Base-by-base conservation (phyloP, 495 filamentous ascomycete species). In the Annulohypoxylon stygium region DNA sequence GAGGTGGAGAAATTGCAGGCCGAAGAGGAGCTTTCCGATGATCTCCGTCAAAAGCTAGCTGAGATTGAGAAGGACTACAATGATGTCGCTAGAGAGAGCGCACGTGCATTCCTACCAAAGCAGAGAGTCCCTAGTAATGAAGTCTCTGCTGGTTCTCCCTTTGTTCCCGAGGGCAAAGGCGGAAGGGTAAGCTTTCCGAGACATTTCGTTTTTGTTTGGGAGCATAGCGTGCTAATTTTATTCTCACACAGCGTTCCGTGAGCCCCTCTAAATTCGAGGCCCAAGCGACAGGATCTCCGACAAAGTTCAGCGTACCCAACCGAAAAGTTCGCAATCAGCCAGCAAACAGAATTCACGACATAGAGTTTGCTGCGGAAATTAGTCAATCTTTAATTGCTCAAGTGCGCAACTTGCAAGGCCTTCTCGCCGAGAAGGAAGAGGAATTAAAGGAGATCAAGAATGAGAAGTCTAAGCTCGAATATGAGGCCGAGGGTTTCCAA, bases 361-460 rank as follows among this genome's bases (percentile, higher is more conserved):
- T 98, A 76, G 93, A 97, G 76, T 97, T 99, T 71, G 95, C 94
- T 2, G 93, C 97, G 11, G 95, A 98, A 70, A 97, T 99, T 60
- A 97, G 92, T 74, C 96, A 92, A 14, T 97, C 93, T 1, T 83
- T 99, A 16, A 89, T 99, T 30, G 88, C 90, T 18, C 96, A 98
- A 80, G 92, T 98, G 23, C 91, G 95, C 30, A 92, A 93, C 78
- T 80, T 99, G 65, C 96, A 98, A 79, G 88, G 88, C 2, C 83
- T 95, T 36, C 86, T 98, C 2, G 87, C 89, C 1, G 93, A 98
- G 82, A 91, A 92, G 59, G 96, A 99, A 65, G 97, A 98, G 55
- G 83, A 92, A 20, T 81, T 98, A 55, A 96, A 92, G 79, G 84
- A 89, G 10, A 81, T 89, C 65, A 91, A 91, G 59, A 77, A 89